A percentile compares a stretch with the other conserved stretches of the same genome.
These are phyloP conservation scores for Schizonepeta tenuifolia DNA, from an alignment of 257 asterid genomes.

Conservation along the genomic window DNA sequence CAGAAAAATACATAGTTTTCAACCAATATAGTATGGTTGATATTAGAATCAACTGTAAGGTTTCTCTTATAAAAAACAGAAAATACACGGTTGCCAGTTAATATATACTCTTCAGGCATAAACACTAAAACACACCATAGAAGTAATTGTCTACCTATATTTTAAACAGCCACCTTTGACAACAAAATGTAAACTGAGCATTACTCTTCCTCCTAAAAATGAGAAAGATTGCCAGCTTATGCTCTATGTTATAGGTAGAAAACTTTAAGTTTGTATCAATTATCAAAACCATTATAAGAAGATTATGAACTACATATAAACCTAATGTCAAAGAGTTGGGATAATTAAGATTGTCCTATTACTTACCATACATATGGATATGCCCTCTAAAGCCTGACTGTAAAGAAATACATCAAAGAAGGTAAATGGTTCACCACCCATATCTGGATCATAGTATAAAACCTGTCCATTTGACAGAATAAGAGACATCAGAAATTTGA, in stretches of 20 bases:
- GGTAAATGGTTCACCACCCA: constrained; percentile 80
- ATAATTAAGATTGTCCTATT: not conserved
- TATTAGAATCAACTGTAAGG: not conserved
- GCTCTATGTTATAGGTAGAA: constrained; percentile 1
- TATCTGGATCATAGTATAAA: constrained; percentile 76
- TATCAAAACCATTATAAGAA: not conserved
- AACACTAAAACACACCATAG: constrained; percentile 14
- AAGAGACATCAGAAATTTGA: constrained; percentile 29
- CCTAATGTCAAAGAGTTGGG: constrained; percentile 10
- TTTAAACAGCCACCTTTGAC: constrained; percentile 8
- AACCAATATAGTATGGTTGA: constrained; percentile 1
- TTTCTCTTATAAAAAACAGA: constrained; percentile 22
- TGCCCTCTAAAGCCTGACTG: constrained; percentile 99
- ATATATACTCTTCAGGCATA: constrained; percentile 6
- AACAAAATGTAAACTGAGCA: constrained; percentile 6
- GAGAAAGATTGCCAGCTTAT: not conserved
- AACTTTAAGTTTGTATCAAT: not conserved
- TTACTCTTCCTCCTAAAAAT: not conserved
- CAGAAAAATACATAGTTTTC: constrained; percentile 8
- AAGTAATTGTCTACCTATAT: not conserved
- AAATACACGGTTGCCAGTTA: constrained; percentile 19
- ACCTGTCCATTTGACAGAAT: constrained; percentile 57
- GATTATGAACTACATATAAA: constrained; percentile 26
- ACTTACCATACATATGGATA: constrained; percentile 88
- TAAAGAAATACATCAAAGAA: constrained; percentile 85